A percentile compares a stretch with the other conserved stretches of the same genome.
Evolutionary conservation across 2,329 filamentous ascomycete species (phyloP).

Genomic region (Curvularia eragrostidis): DNA sequence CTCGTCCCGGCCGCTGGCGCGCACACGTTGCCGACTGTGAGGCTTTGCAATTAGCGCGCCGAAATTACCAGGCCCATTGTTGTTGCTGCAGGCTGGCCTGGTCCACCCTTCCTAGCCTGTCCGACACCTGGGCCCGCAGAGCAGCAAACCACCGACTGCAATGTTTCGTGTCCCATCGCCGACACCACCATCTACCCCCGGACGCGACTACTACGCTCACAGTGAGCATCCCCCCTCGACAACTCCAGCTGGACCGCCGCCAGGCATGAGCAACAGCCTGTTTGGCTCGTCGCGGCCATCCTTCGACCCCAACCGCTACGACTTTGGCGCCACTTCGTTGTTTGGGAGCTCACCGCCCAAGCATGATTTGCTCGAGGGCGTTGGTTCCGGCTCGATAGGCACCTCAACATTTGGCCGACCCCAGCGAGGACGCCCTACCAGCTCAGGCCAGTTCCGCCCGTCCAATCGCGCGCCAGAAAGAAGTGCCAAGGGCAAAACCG

Average conservation of each 20-base stretch:
- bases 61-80: constrained; percentile 6
- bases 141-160: constrained; percentile 15
- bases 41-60: neutral
- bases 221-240: constrained; percentile 56
- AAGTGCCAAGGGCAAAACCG: constrained; percentile 51
- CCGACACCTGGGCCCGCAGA: constrained; percentile 5
- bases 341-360: constrained; percentile 48
- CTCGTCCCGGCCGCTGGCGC: neutral
- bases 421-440: constrained; percentile 38
- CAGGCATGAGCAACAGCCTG: constrained; percentile 51
- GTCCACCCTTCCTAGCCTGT: constrained; percentile 6
- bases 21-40: constrained; percentile 5
- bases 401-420: constrained; percentile 41
- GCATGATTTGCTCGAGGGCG: constrained; percentile 34
- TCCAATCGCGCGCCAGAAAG: constrained; percentile 32
- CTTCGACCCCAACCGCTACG: constrained; percentile 28
- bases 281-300: constrained; percentile 61
- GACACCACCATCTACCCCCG: constrained; percentile 48
- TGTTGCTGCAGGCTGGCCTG: constrained; percentile 13
- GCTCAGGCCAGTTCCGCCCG: constrained; percentile 36
- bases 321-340: constrained; percentile 27
- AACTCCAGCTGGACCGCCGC: constrained; percentile 62
- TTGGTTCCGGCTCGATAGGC: constrained; percentile 36
- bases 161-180: constrained; percentile 48
- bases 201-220: constrained; percentile 35